A percentile compares a stretch with the other conserved stretches of the same genome.
phyloP scores from a whole-genome alignment of 306 rosid genomes.

The Mimosa bimucronata region DNA sequence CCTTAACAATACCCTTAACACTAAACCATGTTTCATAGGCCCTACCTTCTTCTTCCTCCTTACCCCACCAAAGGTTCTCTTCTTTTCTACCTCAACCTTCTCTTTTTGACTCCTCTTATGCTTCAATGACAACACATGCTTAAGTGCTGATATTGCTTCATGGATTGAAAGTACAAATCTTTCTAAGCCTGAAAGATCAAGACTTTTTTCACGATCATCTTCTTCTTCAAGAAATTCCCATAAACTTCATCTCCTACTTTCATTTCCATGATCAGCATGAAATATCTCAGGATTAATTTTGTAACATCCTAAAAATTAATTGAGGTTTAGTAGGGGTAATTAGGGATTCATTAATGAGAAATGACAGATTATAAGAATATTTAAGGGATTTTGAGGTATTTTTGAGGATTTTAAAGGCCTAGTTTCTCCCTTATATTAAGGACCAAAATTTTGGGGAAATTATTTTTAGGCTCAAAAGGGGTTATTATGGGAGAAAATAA shows the following conservation, averaged over 20 bases:
- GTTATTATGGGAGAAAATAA: too few relatives aligned
- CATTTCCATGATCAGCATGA: constrained; percentile 46
- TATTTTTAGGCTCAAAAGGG: too few relatives aligned
- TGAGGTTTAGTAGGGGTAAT: too few relatives aligned
- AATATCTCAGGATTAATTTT: constrained; percentile 39
- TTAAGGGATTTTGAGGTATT: too few relatives aligned
- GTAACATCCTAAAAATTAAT: too few relatives aligned
- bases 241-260: constrained; percentile 67
- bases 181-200: constrained; percentile 93
- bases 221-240: constrained; percentile 89
- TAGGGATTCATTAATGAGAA: too few relatives aligned
- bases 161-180: constrained; percentile 86
- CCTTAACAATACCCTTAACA: constrained; percentile 75
- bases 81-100: constrained; percentile 62
- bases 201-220: constrained; percentile 70
- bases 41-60: constrained; percentile 78
- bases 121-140: constrained; percentile 69
- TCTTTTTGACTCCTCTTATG: constrained; percentile 63
- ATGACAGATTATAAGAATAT: too few relatives aligned
- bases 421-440: too few relatives aligned
- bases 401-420: too few relatives aligned
- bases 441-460: too few relatives aligned
- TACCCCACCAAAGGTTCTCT: constrained; percentile 50
- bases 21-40: constrained; percentile 73
- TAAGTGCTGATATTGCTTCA: constrained; percentile 45